Conservation (phyloP, 805 yeast species). For the Brettanomyces naardenensis region DNA sequence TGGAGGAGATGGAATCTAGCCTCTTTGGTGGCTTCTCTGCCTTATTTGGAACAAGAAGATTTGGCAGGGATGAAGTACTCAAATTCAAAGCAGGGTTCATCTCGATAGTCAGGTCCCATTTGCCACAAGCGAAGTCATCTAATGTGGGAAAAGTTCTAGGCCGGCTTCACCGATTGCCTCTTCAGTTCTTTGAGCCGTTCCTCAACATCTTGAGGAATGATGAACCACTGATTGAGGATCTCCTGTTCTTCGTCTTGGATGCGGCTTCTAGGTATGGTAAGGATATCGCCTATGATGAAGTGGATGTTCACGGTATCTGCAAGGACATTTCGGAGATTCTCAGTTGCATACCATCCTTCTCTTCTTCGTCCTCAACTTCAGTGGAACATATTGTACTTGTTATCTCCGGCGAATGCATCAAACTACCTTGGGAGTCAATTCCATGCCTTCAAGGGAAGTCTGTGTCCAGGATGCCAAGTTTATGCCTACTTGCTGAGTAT, state of each 20-base stretch:
- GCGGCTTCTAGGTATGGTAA: conserved; percentile 49
- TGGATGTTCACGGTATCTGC: conserved; percentile 46
- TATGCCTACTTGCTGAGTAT: conserved; percentile 33
- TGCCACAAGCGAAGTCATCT: conserved; percentile 35
- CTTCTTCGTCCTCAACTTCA: neutral
- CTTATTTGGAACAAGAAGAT: conserved; percentile 36
- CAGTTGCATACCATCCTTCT: conserved; percentile 8
- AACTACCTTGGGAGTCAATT: conserved; percentile 87
- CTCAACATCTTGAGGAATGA: conserved; percentile 5
- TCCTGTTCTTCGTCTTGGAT: conserved; percentile 56
- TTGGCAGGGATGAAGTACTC: conserved; percentile 19
- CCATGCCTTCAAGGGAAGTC: conserved; percentile 46
- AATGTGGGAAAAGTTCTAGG: conserved; percentile 10
- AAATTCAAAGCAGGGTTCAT: conserved; percentile 32
- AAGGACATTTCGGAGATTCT: conserved; percentile 24
- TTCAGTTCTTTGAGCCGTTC: conserved; percentile 6
- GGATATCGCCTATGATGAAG: conserved; percentile 45
- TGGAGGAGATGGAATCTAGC: conserved; percentile 47
- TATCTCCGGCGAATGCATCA: conserved; percentile 56
- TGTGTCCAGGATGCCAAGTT: conserved; percentile 70
- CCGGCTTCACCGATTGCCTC: conserved; percentile 2
- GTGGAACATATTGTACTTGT: conserved; percentile 58
- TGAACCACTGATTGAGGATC: conserved; percentile 41
- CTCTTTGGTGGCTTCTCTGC: conserved; percentile 81
- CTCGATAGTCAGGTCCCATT: conserved; percentile 32